These are phyloP conservation scores for Euphorbia peplus DNA, from an alignment of 345 rosid genomes.

Conservation along the genomic window DNA sequence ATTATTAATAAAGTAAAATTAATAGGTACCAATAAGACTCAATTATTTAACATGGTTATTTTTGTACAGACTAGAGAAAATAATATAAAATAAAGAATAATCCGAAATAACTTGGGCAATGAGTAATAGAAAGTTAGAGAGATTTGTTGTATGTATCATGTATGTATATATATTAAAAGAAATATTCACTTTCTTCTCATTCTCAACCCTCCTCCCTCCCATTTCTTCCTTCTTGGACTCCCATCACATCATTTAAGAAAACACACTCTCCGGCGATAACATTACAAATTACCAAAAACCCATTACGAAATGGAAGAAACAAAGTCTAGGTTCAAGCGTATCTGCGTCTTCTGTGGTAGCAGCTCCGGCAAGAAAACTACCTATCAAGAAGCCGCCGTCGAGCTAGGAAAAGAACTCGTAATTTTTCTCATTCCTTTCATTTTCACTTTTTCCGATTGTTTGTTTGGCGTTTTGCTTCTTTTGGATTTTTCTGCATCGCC, in stretches of 20 bases:
- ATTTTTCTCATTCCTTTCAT: background rate
- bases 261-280: too few species aligned
- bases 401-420: conserved; percentile 82
- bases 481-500: background rate
- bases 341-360: conserved; percentile 91
- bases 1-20: too few species aligned
- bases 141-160: conserved; percentile 9
- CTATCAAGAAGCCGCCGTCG: conserved; percentile 82
- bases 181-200: conserved; percentile 17
- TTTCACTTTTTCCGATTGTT: background rate
- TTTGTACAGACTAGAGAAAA: background rate
- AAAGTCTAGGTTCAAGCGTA: conserved; percentile 70
- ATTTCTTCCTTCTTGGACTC: too few species aligned
- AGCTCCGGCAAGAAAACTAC: conserved; percentile 70
- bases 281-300: background rate
- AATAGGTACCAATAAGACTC: too few species aligned
- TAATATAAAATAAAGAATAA: background rate
- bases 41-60: background rate
- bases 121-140: background rate
- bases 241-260: too few species aligned
- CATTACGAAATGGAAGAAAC: conserved; percentile 54
- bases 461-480: background rate
- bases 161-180: conserved; percentile 23
- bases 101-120: background rate
- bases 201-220: conserved; percentile 23